Percentiles rank a stretch among this genome's conserved stretches.
phyloP scores from a whole-genome alignment of 2,329 filamentous ascomycete species.

The Orbilia brochopaga region DNA sequence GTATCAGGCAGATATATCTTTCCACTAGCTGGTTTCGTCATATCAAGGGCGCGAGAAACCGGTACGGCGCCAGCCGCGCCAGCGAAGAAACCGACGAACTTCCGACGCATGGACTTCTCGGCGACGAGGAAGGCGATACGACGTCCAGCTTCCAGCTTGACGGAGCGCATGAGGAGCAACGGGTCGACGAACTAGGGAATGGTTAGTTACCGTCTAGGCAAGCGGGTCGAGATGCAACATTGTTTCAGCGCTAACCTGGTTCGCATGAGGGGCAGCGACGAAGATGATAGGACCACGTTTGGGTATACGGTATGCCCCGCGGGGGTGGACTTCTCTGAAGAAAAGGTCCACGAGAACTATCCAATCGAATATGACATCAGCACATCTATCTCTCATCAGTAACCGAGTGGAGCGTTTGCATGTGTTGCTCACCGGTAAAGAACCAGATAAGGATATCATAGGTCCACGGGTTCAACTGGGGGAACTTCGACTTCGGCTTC shows the following conservation, averaged over 20 bases:
- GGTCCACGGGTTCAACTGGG: slow-evolving; percentile 47
- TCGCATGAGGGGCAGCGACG: slow-evolving; percentile 94
- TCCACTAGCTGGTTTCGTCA: slow-evolving; percentile 78
- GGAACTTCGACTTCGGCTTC: slow-evolving; percentile 38
- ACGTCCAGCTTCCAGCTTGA: slow-evolving; percentile 83
- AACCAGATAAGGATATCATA: slow-evolving; percentile 51
- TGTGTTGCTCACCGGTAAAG: slow-evolving; percentile 41
- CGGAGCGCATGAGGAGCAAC: slow-evolving; percentile 86
- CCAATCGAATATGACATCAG: slow-evolving; percentile 13
- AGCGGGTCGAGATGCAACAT: background rate
- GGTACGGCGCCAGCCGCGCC: slow-evolving; percentile 85
- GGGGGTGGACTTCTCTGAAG: slow-evolving; percentile 95
- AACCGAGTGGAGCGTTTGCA: background rate
- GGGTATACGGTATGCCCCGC: slow-evolving; percentile 93
- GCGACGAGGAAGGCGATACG: slow-evolving; percentile 92
- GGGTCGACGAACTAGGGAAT: slow-evolving; percentile 85
- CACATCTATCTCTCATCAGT: background rate
- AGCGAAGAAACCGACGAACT: slow-evolving; percentile 86
- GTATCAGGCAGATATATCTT: slow-evolving; percentile 89
- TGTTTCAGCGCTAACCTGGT: slow-evolving; percentile 69
- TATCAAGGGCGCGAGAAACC: slow-evolving; percentile 90
- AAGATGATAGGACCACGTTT: slow-evolving; percentile 88
- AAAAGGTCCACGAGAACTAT: slow-evolving; percentile 85
- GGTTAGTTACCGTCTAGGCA: slow-evolving; percentile 15
- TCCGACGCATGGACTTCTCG: slow-evolving; percentile 89